Percentiles rank a stretch among this genome's conserved stretches.
Conservation (phyloP, 306 rosid species). For the Trifolium repens region DNA sequence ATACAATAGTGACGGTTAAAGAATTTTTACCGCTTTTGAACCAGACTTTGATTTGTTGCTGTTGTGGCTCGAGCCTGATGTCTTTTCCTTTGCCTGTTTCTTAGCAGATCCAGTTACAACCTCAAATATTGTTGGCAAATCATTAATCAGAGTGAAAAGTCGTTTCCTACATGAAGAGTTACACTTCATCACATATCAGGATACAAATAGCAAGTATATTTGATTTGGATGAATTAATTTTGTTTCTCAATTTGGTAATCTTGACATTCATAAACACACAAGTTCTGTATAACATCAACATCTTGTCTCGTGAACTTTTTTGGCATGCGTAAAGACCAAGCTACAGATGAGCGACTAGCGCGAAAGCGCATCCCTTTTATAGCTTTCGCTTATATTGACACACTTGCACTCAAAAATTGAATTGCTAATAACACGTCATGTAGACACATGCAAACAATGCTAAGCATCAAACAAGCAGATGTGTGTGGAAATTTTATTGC, state of each 20-base stretch:
- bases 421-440: not conserved
- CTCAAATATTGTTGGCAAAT: constrained; percentile 70
- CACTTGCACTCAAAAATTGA: not conserved
- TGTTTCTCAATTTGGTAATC: not conserved
- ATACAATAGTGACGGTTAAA: not conserved
- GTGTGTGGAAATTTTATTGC: not conserved
- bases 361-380: no score
- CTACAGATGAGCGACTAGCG: no score
- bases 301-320: not conserved
- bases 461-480: constrained; percentile 1
- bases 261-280: not conserved
- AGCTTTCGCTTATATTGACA: no score
- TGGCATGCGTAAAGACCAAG: no score
- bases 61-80: constrained; percentile 58
- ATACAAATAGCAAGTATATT: constrained; percentile 3
- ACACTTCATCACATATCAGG: not conserved
- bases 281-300: not conserved
- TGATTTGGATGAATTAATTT: constrained; percentile 5
- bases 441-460: not conserved
- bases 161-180: constrained; percentile 55
- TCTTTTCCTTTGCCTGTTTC: constrained; percentile 65
- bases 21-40: constrained; percentile 67
- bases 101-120: constrained; percentile 55
- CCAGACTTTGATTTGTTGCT: constrained; percentile 66
- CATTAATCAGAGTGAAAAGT: constrained; percentile 69